Evolutionary conservation across 2,329 filamentous ascomycete species (phyloP).

Genomic region (Juglanconis oblonga): DNA sequence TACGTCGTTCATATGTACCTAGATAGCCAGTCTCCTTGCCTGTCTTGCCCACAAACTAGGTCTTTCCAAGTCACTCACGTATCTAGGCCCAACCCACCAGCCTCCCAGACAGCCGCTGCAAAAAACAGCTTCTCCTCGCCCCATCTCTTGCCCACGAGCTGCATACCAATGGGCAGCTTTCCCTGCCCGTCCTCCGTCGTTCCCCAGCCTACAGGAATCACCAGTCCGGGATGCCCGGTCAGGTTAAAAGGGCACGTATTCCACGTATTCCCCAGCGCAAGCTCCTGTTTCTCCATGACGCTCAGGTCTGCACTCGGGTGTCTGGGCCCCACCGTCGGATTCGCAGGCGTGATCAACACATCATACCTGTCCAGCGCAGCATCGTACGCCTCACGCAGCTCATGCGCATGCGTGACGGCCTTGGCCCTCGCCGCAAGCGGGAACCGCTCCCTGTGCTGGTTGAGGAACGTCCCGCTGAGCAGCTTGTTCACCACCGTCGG

Average conservation of each 20-base stretch:
- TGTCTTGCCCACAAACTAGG: not conserved
- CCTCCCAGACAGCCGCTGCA: conserved; percentile 29
- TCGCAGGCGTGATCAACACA: conserved; percentile 45
- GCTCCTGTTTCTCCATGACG: conserved; percentile 38
- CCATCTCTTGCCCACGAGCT: conserved; percentile 28
- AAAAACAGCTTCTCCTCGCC: conserved; percentile 27
- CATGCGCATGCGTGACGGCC: conserved; percentile 42
- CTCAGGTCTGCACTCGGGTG: conserved; percentile 33
- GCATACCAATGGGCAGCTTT: conserved; percentile 30
- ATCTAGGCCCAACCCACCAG: conserved; percentile 29
- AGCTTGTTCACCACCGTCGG: conserved; percentile 43
- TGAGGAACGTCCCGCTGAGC: conserved; percentile 33
- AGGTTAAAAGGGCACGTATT: conserved; percentile 48
- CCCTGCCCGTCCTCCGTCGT: conserved; percentile 18
- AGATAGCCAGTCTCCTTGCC: not conserved
- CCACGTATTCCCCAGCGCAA: conserved; percentile 41
- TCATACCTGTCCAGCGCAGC: conserved; percentile 40
- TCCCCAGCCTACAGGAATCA: conserved; percentile 40
- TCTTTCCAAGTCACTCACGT: not conserved
- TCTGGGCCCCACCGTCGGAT: conserved; percentile 41
- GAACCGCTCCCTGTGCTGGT: conserved; percentile 22
- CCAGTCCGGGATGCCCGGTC: conserved; percentile 48
- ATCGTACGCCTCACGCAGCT: conserved; percentile 48
- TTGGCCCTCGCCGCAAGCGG: conserved; percentile 37
- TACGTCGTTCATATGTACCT: not conserved